A percentile compares a stretch with the other conserved stretches of the same genome.
Conservation (phyloP, 352 stramenopile genomes). For the Phytophthora idaei region DNA sequence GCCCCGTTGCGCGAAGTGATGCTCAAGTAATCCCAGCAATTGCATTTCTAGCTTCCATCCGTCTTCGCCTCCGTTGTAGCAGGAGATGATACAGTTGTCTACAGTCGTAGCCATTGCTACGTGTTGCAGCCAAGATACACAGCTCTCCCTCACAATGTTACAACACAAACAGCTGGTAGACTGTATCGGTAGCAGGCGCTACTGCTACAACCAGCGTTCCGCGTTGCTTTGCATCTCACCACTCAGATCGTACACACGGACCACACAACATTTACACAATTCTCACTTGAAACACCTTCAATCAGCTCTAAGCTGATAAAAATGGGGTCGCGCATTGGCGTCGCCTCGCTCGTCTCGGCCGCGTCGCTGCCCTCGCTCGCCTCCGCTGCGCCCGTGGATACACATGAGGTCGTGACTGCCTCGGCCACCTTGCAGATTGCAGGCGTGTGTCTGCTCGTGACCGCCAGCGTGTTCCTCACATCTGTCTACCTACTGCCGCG, state of each 20-base stretch:
- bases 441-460: conserved; percentile 31
- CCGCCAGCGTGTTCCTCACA: conserved; percentile 40
- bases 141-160: conserved; percentile 8
- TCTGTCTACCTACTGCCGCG: conserved; percentile 73
- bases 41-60: conserved; percentile 28
- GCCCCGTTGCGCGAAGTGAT: conserved; percentile 21
- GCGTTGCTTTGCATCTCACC: conserved; percentile 10
- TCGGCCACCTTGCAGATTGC: conserved; percentile 21
- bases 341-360: background rate
- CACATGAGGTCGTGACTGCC: background rate
- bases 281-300: conserved; percentile 4
- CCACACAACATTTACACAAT: background rate
- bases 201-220: conserved; percentile 1
- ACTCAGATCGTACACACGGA: conserved; percentile 7
- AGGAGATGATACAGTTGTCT: conserved; percentile 4
- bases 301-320: background rate
- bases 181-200: conserved; percentile 13
- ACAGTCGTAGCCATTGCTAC: conserved; percentile 1
- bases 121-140: conserved; percentile 9
- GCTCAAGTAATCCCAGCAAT: conserved; percentile 43
- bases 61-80: background rate
- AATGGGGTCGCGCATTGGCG: background rate
- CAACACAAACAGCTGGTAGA: conserved; percentile 4
- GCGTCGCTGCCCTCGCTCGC: background rate
- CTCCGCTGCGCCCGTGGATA: conserved; percentile 1